phyloP scores from a whole-genome alignment of 371 early-diverging fungal species.

The Mucor plumbeus region DNA sequence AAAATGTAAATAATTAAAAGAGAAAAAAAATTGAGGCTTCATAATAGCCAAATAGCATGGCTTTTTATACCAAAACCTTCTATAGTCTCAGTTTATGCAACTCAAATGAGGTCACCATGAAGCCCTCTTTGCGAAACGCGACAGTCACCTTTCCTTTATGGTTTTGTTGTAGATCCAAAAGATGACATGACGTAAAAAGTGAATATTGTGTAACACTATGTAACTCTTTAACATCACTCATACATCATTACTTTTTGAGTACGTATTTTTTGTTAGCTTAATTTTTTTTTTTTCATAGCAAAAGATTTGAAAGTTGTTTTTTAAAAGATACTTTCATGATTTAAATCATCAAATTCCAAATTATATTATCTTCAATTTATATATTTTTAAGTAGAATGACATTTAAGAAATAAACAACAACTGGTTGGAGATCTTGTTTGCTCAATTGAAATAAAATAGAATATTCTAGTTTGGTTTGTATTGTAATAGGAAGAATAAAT shows the following conservation, averaged over 20 bases:
- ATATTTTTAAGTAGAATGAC: too few species aligned
- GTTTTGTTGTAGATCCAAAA: constrained; percentile 9
- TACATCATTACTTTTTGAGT: constrained; percentile 1
- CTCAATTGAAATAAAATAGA: too few species aligned
- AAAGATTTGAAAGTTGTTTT: too few species aligned
- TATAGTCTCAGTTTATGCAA: constrained; percentile 18
- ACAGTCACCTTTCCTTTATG: constrained; percentile 12
- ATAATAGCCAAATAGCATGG: not conserved
- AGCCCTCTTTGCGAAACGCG: constrained; percentile 5
- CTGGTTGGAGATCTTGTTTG: too few species aligned
- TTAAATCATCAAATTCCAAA: too few species aligned
- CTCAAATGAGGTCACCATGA: constrained; percentile 31
- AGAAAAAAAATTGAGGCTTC: not conserved
- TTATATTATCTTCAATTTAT: too few species aligned
- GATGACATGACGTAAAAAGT: constrained; percentile 8
- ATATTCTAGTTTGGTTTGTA: too few species aligned
- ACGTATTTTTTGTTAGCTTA: not conserved
- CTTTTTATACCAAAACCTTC: not conserved
- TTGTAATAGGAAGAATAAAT: too few species aligned
- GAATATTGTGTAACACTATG: constrained; percentile 1
- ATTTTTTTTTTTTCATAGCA: too few species aligned
- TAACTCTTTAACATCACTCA: constrained; percentile 9
- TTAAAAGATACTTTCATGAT: too few species aligned
- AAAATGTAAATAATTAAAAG: not conserved
- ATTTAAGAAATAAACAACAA: too few species aligned